Evolutionary conservation across 257 asterid species (phyloP), one percentile per base, ranked within the genome.

Genomic region (Petrea volubilis): DNA sequence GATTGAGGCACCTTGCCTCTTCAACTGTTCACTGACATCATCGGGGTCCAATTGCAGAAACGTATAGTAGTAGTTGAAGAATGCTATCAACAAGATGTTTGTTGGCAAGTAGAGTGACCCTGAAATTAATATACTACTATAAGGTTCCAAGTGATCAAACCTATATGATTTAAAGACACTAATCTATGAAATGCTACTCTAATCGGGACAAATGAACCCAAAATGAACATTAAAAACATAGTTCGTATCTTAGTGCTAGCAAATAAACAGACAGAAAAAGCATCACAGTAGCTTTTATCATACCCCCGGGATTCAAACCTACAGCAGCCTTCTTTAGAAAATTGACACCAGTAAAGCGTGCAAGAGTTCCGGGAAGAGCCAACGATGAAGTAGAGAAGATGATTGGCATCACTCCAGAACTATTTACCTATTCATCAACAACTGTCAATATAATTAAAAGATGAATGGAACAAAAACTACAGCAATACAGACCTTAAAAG

Each of bases 351-450:
- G 99, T 91, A 75, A 94, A 94, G 60, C 99, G 98, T 41, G 98
- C 99, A 61, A 94, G 82, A 60, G 98, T 94, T 59, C 90, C 97
- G 8, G 99, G 99, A 77, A 94, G 91, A 71, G 99, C 95, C 84
- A 94, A 65, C 25, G 99, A 91, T 47, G 99, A 94, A 38, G 99
- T 94, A 18, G 99, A 94, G 86, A 94, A 94, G 80, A 94, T 94
- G 80, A 94, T 94, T 61, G 99, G 99, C 99, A 94, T 94, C 77
- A 94, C 98, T 57, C 99, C 99, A 38, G 99, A 79, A 75, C 98
- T 91, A 84, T 94, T 94, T 67, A 94, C 99, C 99, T 94, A 93
- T 57, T 57, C 72, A 65, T 56, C 33, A 12, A 65, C 41, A 56
- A 70, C 14, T 28, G 23, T 68, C 70, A 34, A 59, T 34, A 40